Evolutionary conservation across 108 stramenopile species (phyloP).

Genomic region (Nannochloropsis oceanica): DNA sequence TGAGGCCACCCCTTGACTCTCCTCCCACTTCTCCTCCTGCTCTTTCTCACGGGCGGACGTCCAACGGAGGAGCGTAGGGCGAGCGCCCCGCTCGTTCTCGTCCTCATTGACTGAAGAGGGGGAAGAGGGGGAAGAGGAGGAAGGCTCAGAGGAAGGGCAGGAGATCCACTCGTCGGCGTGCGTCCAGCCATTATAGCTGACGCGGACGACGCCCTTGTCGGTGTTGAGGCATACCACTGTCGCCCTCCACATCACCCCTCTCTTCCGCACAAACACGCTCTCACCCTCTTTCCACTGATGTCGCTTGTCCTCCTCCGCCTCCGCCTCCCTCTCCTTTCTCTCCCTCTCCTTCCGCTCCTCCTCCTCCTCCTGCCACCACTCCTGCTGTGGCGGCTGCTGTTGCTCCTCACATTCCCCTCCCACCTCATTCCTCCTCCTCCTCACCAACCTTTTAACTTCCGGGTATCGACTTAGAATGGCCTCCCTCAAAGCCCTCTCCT

Average conservation of each 20-base stretch:
- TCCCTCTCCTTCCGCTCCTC: background rate
- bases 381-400: background rate
- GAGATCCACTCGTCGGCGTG: background rate
- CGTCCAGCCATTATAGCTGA: background rate
- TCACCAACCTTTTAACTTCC: background rate
- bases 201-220: background rate
- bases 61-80: background rate
- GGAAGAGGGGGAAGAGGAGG: background rate
- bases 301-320: background rate
- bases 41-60: background rate
- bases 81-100: background rate
- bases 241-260: background rate
- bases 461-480: background rate
- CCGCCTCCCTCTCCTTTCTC: background rate
- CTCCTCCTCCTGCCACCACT: background rate
- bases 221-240: background rate
- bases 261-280: background rate
- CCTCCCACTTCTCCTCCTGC: background rate
- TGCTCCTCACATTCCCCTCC: background rate
- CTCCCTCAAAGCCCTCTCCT: background rate
- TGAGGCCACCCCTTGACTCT: background rate
- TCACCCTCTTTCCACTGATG: background rate
- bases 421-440: background rate
- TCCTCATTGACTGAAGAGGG: background rate
- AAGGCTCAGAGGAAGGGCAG: background rate